phyloP scores from a whole-genome alignment of 345 rosid species.

The Hibiscus trionum region DNA sequence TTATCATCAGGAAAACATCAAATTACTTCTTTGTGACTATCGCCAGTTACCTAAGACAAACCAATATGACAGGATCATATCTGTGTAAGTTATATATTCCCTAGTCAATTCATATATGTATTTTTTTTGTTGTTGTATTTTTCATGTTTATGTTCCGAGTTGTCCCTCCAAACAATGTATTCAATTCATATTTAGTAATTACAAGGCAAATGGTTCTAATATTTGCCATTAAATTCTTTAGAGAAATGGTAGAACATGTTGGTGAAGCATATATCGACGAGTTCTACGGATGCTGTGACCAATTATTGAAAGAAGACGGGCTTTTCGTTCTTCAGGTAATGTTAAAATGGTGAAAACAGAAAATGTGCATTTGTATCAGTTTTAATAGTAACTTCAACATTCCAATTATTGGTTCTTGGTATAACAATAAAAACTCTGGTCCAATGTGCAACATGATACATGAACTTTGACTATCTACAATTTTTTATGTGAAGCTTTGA shows the following conservation, averaged over 20 bases:
- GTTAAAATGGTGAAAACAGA: background rate
- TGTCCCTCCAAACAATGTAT: too few species aligned
- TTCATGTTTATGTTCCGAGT: too few species aligned
- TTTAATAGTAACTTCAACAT: background rate
- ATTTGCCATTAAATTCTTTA: conserved; percentile 15
- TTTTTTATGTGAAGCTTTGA: too few species aligned
- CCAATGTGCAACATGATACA: too few species aligned
- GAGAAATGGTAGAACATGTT: conserved; percentile 89
- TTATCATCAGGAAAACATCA: conserved; percentile 44
- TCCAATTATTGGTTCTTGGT: background rate
- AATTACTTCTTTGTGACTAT: conserved; percentile 64
- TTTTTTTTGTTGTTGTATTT: too few species aligned
- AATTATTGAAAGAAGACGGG: conserved; percentile 68
- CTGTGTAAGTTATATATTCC: conserved; percentile 35
- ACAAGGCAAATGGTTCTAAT: background rate
- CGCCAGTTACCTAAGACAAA: conserved; percentile 49
- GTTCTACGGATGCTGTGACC: conserved; percentile 64
- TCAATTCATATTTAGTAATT: background rate
- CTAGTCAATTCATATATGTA: too few species aligned
- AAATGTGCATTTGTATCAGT: background rate
- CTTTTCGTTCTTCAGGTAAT: conserved; percentile 73
- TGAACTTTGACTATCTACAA: too few species aligned
- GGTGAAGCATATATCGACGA: conserved; percentile 87
- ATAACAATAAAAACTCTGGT: too few species aligned
- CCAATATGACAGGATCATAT: conserved; percentile 74